These are phyloP conservation scores for Mortierella sp. DNA, from an alignment of 371 early-diverging fungal species.

Conservation along the genomic window DNA sequence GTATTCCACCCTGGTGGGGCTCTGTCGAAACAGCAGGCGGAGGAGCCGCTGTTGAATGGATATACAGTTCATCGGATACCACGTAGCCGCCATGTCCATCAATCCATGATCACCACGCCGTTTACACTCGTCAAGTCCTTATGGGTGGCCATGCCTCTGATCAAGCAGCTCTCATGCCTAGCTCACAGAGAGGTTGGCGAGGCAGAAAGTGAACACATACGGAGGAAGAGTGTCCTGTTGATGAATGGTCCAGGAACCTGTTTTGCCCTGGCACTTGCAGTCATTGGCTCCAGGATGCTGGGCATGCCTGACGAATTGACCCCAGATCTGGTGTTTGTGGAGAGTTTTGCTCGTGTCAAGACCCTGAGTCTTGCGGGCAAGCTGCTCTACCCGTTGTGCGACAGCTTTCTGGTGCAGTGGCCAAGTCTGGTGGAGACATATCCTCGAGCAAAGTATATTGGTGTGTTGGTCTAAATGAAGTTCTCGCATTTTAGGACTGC, in stretches of 20 bases:
- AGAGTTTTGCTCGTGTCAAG: slow-evolving; percentile 91
- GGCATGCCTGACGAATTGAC: slow-evolving; percentile 69
- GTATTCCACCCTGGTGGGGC: not conserved
- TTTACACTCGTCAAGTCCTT: slow-evolving; percentile 61
- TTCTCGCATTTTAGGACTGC: no score
- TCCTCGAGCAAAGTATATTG: slow-evolving; percentile 75
- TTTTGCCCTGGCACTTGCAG: slow-evolving; percentile 64
- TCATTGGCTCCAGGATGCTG: slow-evolving; percentile 32
- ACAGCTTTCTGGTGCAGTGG: slow-evolving; percentile 95
- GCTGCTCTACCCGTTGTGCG: slow-evolving; percentile 81
- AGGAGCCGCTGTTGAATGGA: slow-evolving; percentile 19
- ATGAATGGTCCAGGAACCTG: slow-evolving; percentile 96
- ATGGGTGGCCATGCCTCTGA: slow-evolving; percentile 44
- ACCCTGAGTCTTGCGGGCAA: slow-evolving; percentile 87
- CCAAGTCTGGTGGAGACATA: slow-evolving; percentile 64
- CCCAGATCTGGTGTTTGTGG: slow-evolving; percentile 82
- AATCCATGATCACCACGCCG: slow-evolving; percentile 72
- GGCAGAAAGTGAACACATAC: no score
- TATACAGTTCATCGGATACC: slow-evolving; percentile 66
- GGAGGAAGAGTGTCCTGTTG: slow-evolving; percentile 20
- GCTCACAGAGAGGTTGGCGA: not conserved
- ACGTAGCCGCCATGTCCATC: slow-evolving; percentile 77
- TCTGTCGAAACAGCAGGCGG: not conserved
- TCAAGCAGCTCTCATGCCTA: slow-evolving; percentile 56
- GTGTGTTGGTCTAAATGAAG: no score